Percentiles rank a stretch among this genome's conserved stretches.
Evolutionary conservation across 2,329 filamentous ascomycete species (phyloP).

Genomic region (Xylariaceae sp.): DNA sequence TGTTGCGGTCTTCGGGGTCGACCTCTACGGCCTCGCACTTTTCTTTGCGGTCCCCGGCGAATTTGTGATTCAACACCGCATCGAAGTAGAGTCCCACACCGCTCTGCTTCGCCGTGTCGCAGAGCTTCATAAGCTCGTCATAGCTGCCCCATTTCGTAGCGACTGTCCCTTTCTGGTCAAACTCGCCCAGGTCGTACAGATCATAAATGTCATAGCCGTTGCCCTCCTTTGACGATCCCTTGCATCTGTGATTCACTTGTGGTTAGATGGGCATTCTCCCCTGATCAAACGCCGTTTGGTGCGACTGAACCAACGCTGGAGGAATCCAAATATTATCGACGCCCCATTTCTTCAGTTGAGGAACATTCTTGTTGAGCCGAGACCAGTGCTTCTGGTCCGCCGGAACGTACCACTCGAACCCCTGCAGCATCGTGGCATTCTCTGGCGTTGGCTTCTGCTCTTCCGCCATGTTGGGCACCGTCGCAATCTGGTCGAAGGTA

Average conservation of each 20-base stretch:
- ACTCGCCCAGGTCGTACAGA: conserved; percentile 67
- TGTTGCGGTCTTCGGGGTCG: conserved; percentile 38
- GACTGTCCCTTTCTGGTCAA: conserved; percentile 61
- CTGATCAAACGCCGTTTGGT: background rate
- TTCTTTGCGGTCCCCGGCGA: conserved; percentile 61
- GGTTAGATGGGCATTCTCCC: conserved; percentile 1
- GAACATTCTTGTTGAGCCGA: conserved; percentile 48
- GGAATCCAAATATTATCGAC: conserved; percentile 65
- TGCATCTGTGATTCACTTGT: conserved; percentile 40
- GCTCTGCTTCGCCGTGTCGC: conserved; percentile 43
- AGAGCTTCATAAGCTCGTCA: conserved; percentile 53
- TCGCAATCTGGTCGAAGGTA: no score
- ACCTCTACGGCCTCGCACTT: conserved; percentile 57
- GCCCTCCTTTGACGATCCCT: conserved; percentile 53
- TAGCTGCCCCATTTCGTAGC: conserved; percentile 67
- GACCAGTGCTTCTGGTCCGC: conserved; percentile 58
- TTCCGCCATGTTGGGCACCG: conserved; percentile 13
- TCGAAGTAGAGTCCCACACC: conserved; percentile 63
- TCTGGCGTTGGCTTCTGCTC: conserved; percentile 16
- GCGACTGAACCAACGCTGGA: conserved; percentile 40
- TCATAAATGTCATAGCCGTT: conserved; percentile 71
- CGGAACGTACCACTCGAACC: conserved; percentile 69
- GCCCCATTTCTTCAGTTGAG: conserved; percentile 53
- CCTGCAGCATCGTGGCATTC: conserved; percentile 44
- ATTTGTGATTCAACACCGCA: conserved; percentile 69